Conservation (phyloP, 1,284 basidiomycete genomes). For the Neonothopanus nambi region DNA sequence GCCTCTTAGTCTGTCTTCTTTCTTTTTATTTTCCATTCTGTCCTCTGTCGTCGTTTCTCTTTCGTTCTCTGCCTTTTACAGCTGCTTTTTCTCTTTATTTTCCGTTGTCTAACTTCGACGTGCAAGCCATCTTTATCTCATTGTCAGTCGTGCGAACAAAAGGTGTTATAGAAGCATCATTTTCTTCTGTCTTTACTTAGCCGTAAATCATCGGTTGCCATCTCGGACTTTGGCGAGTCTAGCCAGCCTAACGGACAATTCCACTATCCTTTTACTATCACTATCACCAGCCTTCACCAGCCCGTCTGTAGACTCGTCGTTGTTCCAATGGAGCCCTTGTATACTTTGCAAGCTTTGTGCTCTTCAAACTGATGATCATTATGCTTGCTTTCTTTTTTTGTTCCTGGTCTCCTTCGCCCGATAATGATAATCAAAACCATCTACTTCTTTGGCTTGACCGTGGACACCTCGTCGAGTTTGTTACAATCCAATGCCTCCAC, state of each 20-base stretch:
- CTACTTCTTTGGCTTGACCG: conserved; percentile 50
- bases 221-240: not conserved
- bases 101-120: not conserved
- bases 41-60: not conserved
- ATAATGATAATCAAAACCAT: conserved; percentile 59
- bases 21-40: not conserved
- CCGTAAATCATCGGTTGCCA: conserved; percentile 5
- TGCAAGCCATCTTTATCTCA: not conserved
- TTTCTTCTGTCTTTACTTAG: not conserved
- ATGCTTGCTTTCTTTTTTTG: conserved; percentile 50
- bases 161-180: not conserved
- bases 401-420: conserved; percentile 54
- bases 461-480: conserved; percentile 33
- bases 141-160: not conserved
- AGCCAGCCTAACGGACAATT: no score
- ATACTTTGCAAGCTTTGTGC: not conserved
- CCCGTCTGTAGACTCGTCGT: conserved; percentile 24
- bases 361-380: conserved; percentile 17
- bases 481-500: conserved; percentile 42
- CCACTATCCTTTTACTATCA: no score
- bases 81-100: not conserved
- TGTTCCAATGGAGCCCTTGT: conserved; percentile 15
- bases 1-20: not conserved
- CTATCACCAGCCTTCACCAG: no score
- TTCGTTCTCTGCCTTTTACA: not conserved